Evolutionary conservation across 441 rosid species (phyloP).

Genomic region (Pelargonium myrrhifolium): DNA sequence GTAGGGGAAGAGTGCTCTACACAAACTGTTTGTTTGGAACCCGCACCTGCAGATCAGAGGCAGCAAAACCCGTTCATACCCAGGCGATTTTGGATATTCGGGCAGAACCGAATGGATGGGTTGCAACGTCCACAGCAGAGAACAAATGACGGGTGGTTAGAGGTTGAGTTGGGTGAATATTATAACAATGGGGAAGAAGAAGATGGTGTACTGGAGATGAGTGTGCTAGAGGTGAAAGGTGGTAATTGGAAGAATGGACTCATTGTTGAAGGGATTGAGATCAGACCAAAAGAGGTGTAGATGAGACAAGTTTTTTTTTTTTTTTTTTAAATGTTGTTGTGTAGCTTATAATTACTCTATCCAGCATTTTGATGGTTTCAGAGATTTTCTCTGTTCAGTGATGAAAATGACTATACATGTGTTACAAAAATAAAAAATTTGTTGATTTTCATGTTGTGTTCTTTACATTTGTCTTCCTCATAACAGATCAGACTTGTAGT

Average conservation of each 20-base stretch:
- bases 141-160: neutral
- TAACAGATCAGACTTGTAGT: too few species aligned
- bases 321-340: neutral
- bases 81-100: neutral
- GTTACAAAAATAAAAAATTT: neutral
- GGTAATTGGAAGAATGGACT: neutral
- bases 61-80: neutral
- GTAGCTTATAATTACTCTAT: neutral
- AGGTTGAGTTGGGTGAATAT: neutral
- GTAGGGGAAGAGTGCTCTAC: neutral
- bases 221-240: neutral
- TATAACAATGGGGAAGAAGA: neutral
- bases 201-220: neutral
- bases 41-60: neutral
- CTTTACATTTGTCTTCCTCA: too few species aligned
- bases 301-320: neutral
- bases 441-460: neutral
- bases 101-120: neutral
- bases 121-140: neutral
- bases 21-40: neutral
- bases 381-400: neutral
- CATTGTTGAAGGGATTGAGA: slow-evolving; percentile 1
- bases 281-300: neutral
- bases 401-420: neutral
- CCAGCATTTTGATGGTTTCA: neutral